A percentile compares a stretch with the other conserved stretches of the same genome.
Evolutionary conservation across 805 yeast species (phyloP).

Genomic region (Henningerozyma blattae): DNA sequence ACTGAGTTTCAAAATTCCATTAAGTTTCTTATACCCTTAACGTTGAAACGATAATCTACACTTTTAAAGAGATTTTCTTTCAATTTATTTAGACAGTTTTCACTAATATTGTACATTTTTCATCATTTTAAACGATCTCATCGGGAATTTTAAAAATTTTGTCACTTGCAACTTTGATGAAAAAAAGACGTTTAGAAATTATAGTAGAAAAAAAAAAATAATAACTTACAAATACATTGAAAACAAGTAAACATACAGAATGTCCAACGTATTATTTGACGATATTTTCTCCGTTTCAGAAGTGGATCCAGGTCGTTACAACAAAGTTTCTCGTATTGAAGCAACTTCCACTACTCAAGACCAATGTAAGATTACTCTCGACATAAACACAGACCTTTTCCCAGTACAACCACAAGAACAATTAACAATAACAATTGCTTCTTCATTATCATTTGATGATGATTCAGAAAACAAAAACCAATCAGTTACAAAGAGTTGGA

Average conservation of each 20-base stretch:
- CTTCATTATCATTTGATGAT: conserved; percentile 48
- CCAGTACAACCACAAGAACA: conserved; percentile 71
- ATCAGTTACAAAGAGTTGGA: conserved; percentile 27
- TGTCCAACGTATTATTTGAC: conserved; percentile 77
- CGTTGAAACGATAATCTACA: too few relatives aligned
- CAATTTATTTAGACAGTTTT: too few relatives aligned
- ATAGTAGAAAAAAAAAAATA: neutral
- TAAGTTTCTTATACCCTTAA: too few relatives aligned
- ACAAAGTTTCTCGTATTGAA: conserved; percentile 79
- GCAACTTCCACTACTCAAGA: conserved; percentile 68
- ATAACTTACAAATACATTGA: neutral
- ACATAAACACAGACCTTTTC: conserved; percentile 83
- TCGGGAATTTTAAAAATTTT: neutral
- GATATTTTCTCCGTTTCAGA: conserved; percentile 81
- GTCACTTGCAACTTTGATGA: neutral
- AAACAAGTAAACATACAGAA: conserved; percentile 9
- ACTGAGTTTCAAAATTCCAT: too few relatives aligned
- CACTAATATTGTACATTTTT: neutral
- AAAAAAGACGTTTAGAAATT: neutral
- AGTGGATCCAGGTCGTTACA: conserved; percentile 81
- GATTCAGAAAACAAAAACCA: conserved; percentile 31
- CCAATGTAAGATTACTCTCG: conserved; percentile 72
- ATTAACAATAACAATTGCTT: conserved; percentile 76
- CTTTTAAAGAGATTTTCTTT: too few relatives aligned
- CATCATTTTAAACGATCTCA: neutral